These are phyloP conservation scores for Oryza glumipatula DNA, from an alignment of 176 grass and related monocot genomes.

Conservation along the genomic window DNA sequence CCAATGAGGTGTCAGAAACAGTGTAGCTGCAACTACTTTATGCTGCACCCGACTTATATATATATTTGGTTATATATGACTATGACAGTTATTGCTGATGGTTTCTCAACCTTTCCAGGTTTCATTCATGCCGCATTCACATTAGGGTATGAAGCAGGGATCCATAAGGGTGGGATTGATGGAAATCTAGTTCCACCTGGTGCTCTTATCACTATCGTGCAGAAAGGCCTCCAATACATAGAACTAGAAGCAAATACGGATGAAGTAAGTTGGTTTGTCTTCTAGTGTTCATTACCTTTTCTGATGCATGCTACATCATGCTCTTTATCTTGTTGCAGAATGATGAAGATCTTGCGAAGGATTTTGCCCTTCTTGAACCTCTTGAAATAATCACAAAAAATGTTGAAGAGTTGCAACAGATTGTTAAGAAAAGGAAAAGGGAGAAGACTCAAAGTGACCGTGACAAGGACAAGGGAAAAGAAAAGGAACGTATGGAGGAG, in stretches of 20 bases:
- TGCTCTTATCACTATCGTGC: conserved; percentile 85
- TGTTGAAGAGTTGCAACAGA: conserved; percentile 83
- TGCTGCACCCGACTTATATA: background rate
- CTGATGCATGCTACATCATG: conserved; percentile 28
- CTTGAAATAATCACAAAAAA: conserved; percentile 95
- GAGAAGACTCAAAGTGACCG: conserved; percentile 60
- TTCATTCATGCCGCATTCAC: conserved; percentile 89
- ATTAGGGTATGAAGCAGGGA: conserved; percentile 86
- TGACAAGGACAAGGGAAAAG: conserved; percentile 76
- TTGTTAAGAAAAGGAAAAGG: conserved; percentile 82
- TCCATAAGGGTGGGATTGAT: conserved; percentile 84
- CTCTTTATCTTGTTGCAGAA: conserved; percentile 52
- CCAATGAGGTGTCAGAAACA: background rate
- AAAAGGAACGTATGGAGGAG: conserved; percentile 55
- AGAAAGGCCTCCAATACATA: conserved; percentile 98
- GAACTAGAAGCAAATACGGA: conserved; percentile 92
- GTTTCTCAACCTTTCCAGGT: conserved; percentile 59
- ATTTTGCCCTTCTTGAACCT: conserved; percentile 93
- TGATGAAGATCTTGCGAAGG: conserved; percentile 68
- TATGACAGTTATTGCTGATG: conserved; percentile 25
- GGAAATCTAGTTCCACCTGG: conserved; percentile 85
- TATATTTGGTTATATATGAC: background rate
- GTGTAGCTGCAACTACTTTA: background rate
- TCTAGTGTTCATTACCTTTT: conserved; percentile 14
- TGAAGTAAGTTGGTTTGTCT: conserved; percentile 53